These are phyloP conservation scores for Salinomyces thailandicus DNA, from an alignment of 2,329 filamentous ascomycete species.

Conservation along the genomic window DNA sequence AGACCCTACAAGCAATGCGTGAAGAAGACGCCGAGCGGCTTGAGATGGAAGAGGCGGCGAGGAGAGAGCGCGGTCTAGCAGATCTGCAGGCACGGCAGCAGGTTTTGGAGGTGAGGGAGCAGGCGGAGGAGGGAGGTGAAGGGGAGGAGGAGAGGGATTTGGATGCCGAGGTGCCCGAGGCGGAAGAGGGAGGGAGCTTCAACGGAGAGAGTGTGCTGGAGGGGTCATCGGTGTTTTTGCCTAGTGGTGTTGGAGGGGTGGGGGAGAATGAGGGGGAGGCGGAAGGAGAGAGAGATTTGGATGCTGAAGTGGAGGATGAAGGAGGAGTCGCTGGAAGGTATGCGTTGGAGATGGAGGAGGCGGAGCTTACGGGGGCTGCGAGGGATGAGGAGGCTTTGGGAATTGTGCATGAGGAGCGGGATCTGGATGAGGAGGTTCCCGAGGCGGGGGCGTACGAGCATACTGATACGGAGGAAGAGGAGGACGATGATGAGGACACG, in stretches of 20 bases:
- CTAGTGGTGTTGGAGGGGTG: constrained; percentile 21
- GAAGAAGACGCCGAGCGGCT: constrained; percentile 84
- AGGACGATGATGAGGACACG: constrained; percentile 38
- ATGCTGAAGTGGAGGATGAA: constrained; percentile 15
- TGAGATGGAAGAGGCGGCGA: constrained; percentile 67
- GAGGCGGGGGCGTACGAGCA: constrained; percentile 46
- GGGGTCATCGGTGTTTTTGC: constrained; percentile 22
- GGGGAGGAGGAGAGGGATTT: constrained; percentile 42
- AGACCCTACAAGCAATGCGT: constrained; percentile 79
- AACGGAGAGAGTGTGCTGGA: constrained; percentile 40
- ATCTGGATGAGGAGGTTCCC: constrained; percentile 41
- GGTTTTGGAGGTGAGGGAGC: constrained; percentile 41
- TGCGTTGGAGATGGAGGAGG: constrained; percentile 36
- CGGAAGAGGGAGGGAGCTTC: constrained; percentile 51
- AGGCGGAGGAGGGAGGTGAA: constrained; percentile 31
- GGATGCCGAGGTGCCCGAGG: constrained; percentile 58
- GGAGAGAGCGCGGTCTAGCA: constrained; percentile 58
- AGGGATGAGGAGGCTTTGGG: constrained; percentile 38
- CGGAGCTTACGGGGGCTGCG: constrained; percentile 36
- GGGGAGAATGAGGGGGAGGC: constrained; percentile 29
- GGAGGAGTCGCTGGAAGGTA: constrained; percentile 32
- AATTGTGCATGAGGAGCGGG: constrained; percentile 20
- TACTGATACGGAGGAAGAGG: constrained; percentile 43
- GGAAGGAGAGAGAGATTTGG: constrained; percentile 23
- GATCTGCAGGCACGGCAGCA: constrained; percentile 57